Conservation (phyloP, 257 asterid genomes). For the Penstemon newberryi region DNA sequence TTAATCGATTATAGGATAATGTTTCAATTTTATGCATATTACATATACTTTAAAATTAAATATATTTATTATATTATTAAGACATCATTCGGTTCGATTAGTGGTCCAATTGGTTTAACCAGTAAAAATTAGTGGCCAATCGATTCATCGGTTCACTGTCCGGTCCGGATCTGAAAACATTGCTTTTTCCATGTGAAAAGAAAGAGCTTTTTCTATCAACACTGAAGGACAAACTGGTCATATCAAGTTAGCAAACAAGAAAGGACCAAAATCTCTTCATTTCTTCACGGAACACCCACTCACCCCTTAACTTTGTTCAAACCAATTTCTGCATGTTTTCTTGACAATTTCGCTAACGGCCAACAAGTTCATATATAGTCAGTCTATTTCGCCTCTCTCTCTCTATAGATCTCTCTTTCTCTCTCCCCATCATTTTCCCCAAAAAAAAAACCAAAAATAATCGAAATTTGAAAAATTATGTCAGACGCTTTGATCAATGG, state of each 20-base stretch:
- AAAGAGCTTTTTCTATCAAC: no score
- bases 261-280: background rate
- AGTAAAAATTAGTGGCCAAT: no score
- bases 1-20: no score
- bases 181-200: no score
- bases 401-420: constrained; percentile 30
- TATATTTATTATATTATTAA: no score
- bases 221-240: background rate
- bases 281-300: background rate
- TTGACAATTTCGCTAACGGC: constrained; percentile 29
- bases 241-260: background rate
- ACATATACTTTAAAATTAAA: no score
- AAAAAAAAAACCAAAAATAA: background rate
- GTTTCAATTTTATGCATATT: no score
- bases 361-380: constrained; percentile 30
- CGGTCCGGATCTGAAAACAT: no score
- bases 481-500: constrained; percentile 97
- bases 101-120: no score
- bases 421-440: constrained; percentile 29
- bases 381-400: constrained; percentile 15
- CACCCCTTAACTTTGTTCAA: background rate
- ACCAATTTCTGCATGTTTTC: constrained; percentile 10
- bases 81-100: no score
- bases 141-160: no score
- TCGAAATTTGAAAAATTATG: constrained; percentile 39